Evolutionary conservation across 306 rosid species (phyloP), one percentile per base, ranked within the genome.

Genomic region (Trifolium subterraneum): DNA sequence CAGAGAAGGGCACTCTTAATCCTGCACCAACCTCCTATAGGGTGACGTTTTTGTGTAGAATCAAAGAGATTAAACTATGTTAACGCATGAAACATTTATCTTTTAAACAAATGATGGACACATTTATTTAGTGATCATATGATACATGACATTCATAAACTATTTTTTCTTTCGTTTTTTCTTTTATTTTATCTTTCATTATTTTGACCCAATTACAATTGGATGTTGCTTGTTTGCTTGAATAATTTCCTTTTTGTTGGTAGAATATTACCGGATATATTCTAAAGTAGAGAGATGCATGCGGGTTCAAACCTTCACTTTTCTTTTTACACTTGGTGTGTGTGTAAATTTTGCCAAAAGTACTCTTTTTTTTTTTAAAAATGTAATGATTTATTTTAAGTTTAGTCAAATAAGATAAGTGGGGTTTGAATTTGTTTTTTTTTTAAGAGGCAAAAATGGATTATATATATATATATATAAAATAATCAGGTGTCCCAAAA

Each of bases 121-220:
- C 68, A 79, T 68, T 75, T 59, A 76, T 72, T 74, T 74, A 63
- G 36, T 68, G n/a, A 62, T 62, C 44, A 74, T 23, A 18, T 74
- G 70, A 58, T 19, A 61, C 0, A 68, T 58, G 67, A 64, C 31
- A 62, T 33, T 16, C 48, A 14, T 22, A 22, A 60, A 13, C 4
- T 59, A 59, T 2, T 44, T 64, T 48, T 25, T 76, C n/a, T n/a
- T n/a, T n/a, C n/a, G n/a, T n/a, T n/a, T n/a, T n/a, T n/a, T n/a
- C n/a, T 25, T 29, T n/a, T 33, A 8, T 13, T 70, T 56, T 79
- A 29, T 70, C 39, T 19, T 18, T 11, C 3, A 18, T 50, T 79
- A 71, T 48, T 44, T 72, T 83, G 82, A 80, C 62, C 76, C 74
- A 47, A 63, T 83, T 68, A 64, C 66, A 48, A 22, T 15, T 7